Evolutionary conservation across 192 early-diverging fungal species (phyloP), one percentile per base, ranked within the genome.

Genomic region (Thoreauomyces humboldtii): DNA sequence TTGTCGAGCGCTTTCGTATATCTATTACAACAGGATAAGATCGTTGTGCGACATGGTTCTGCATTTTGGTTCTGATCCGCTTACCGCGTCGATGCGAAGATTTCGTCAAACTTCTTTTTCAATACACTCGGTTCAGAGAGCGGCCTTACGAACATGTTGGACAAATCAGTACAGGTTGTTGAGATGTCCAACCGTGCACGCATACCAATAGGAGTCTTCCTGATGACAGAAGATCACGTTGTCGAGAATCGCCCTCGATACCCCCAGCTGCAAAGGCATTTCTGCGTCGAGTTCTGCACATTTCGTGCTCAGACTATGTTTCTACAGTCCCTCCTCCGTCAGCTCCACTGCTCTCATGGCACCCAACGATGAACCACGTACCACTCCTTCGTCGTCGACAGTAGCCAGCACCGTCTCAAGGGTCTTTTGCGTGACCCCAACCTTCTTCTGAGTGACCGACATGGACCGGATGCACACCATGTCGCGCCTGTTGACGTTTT

Each of bases 211-310:
- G 43, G 91, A 90, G 2, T 99, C 96, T 71, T 99, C 97, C 77
- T 99, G 97, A 70, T 98, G 95, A 73, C 95, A 97, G 63, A 99
- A 98, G 19, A 99, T 96, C 43, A 99, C 97, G 71, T 93, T 95
- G 57, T 99, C 95, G 29, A 99, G 70, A 34, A 99, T 93, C 0
- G 97, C 87, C 58, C 84, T 82, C 27, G 91, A 88, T 9, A 96
- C 92, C 5, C 97, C 97, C 11, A 99, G 76, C 58, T 93, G 89
- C 32, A 81, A 63, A 0, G 94, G 88, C 25, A 99, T 70, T 63
- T 90, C 88, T 0, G 81, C 72, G 73, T 99, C 94, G 11, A 99
- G 52, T 33, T 96, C 94, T 7, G 91, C 82, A 61, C 91, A 94
- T 25, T 86, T 82, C 25, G 77, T 86, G 54, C 87, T 94, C 57